A percentile compares a stretch with the other conserved stretches of the same genome.
These are phyloP conservation scores for Chlorella sp. DNA, from an alignment of 139 green algal species.

Conservation along the genomic window DNA sequence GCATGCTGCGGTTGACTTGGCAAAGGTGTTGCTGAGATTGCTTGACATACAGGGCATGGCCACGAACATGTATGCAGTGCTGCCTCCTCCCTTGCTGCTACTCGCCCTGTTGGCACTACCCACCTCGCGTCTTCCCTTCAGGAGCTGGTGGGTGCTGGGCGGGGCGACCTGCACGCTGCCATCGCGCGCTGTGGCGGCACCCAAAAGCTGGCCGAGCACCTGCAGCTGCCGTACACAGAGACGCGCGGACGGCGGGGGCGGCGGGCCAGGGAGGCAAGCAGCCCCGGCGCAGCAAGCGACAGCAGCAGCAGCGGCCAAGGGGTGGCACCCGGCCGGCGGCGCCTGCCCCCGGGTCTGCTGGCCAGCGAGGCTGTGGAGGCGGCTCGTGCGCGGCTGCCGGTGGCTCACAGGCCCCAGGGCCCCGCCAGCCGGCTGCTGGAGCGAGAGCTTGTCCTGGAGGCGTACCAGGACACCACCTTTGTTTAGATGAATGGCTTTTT, in stretches of 20 bases:
- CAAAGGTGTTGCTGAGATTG: too few species aligned
- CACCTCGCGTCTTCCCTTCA: not conserved
- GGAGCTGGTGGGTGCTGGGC: constrained; percentile 17
- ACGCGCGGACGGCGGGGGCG: constrained; percentile 12
- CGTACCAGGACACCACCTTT: constrained; percentile 14
- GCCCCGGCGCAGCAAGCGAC: not conserved
- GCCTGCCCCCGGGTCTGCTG: not conserved
- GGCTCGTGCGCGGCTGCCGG: not conserved
- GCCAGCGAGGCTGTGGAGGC: not conserved
- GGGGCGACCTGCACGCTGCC: constrained; percentile 19
- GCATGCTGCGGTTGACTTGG: not conserved
- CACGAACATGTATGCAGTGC: too few species aligned
- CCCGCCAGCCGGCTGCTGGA: constrained; percentile 23
- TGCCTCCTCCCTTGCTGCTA: too few species aligned
- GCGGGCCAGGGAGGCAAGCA: not conserved
- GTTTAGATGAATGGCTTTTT: not conserved
- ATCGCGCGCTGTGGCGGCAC: constrained; percentile 12
- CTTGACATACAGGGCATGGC: too few species aligned
- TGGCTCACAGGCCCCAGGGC: not conserved
- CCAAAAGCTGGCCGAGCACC: constrained; percentile 12
- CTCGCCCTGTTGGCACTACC: too few species aligned
- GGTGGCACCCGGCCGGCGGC: too few species aligned
- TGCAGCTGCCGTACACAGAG: constrained; percentile 22
- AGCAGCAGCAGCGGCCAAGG: not conserved
- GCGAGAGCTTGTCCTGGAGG: constrained; percentile 17